Conservation (phyloP, 2,329 filamentous ascomycete genomes). For the Penicillium oxalicum region DNA sequence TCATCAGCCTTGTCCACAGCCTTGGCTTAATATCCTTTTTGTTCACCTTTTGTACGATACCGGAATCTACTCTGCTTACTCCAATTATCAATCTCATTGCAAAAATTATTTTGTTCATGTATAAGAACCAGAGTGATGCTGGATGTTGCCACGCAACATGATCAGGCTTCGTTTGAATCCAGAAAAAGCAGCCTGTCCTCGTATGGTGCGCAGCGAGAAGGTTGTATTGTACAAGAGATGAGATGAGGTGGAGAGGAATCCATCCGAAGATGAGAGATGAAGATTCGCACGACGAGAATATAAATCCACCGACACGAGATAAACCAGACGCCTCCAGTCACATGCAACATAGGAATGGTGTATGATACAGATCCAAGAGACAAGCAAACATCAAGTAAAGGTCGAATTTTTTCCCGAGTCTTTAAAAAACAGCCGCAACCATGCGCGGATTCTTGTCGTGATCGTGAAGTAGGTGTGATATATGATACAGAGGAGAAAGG, state of each 20-base stretch:
- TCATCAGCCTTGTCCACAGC: no score
- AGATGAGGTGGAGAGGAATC: constrained; percentile 26
- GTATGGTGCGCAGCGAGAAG: constrained; percentile 13
- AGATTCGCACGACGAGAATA: constrained; percentile 17
- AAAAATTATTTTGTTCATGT: no score
- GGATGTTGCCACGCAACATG: no score
- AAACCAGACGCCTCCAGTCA: constrained; percentile 27
- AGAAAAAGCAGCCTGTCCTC: constrained; percentile 6
- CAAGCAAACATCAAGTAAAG: constrained; percentile 20
- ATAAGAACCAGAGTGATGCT: no score
- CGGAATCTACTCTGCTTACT: no score
- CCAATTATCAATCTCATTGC: no score
- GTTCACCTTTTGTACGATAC: no score
- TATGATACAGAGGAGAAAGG: constrained; percentile 30
- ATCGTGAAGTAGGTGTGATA: constrained; percentile 25
- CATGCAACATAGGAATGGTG: constrained; percentile 22
- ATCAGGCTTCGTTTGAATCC: no score
- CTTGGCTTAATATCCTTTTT: no score
- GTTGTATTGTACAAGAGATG: constrained; percentile 34
- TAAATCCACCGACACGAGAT: constrained; percentile 21
- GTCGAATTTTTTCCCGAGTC: constrained; percentile 15
- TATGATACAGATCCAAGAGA: constrained; percentile 33
- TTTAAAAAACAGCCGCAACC: constrained; percentile 18
- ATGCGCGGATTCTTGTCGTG: constrained; percentile 21
- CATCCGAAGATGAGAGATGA: background rate